Conservation (phyloP, 1,139 yeast species). For the Saccharomyces hybrid region DNA sequence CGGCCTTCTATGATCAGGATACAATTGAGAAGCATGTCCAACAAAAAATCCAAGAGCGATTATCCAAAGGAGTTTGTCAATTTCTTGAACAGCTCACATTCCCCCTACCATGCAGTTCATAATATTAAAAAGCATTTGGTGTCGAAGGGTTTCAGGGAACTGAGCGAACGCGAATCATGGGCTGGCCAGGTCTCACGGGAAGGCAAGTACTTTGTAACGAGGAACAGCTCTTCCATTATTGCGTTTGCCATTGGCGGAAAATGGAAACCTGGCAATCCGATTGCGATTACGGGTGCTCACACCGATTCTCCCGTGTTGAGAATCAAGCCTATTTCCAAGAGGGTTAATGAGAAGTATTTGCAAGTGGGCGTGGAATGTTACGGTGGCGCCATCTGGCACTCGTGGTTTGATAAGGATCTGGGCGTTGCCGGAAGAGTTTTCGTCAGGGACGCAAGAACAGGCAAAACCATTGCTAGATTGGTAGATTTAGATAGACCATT, state of each 20-base stretch:
- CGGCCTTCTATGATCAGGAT: too few species aligned
- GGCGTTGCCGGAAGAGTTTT: slow-evolving; percentile 89
- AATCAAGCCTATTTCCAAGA: slow-evolving; percentile 82
- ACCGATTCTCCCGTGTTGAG: slow-evolving; percentile 92
- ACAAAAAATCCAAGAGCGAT: slow-evolving; percentile 3
- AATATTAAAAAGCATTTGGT: slow-evolving; percentile 48
- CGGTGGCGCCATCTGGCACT: slow-evolving; percentile 92
- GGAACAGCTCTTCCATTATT: slow-evolving; percentile 81
- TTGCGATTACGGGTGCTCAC: slow-evolving; percentile 88
- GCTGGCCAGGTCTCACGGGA: slow-evolving; percentile 45
- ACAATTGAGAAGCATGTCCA: neutral
- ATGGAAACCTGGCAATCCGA: slow-evolving; percentile 74
- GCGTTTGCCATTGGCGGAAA: slow-evolving; percentile 77
- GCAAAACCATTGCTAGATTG: slow-evolving; percentile 53
- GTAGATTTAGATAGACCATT: slow-evolving; percentile 78
- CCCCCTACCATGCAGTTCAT: slow-evolving; percentile 90
- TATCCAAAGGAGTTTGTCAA: slow-evolving; percentile 51
- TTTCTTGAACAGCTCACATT: slow-evolving; percentile 80
- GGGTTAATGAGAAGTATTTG: slow-evolving; percentile 63
- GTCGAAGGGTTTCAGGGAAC: slow-evolving; percentile 61
- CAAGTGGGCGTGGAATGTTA: slow-evolving; percentile 92
- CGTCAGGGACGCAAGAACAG: slow-evolving; percentile 44
- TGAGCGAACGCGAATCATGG: slow-evolving; percentile 76
- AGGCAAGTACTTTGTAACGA: slow-evolving; percentile 69
- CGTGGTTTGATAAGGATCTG: slow-evolving; percentile 86